A percentile compares a stretch with the other conserved stretches of the same genome.
These are phyloP conservation scores for Miscanthus lutarioriparius DNA, from an alignment of 176 grass and related monocot genomes.

Conservation along the genomic window DNA sequence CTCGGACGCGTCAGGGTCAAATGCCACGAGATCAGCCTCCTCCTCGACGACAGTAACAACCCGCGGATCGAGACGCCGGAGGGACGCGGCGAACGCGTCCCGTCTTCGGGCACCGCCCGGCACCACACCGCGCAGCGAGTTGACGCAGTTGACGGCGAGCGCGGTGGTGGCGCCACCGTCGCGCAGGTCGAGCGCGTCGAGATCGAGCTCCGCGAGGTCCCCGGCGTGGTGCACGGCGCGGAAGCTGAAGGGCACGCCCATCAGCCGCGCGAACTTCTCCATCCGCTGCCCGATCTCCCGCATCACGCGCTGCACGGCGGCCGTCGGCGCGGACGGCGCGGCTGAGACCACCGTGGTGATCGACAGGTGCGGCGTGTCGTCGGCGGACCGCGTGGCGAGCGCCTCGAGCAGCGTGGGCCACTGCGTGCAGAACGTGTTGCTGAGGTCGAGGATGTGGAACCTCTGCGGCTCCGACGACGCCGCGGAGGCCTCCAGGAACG, in stretches of 20 bases:
- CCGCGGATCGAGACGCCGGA: conserved; percentile 68
- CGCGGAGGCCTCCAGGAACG: conserved; percentile 77
- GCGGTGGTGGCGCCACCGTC: conserved; percentile 49
- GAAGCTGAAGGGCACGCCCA: conserved; percentile 97
- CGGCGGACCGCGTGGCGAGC: conserved; percentile 81
- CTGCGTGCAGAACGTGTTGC: conserved; percentile 99
- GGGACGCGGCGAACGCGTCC: conserved; percentile 51
- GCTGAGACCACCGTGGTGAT: conserved; percentile 82
- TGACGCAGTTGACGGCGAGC: conserved; percentile 86
- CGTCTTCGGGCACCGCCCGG: conserved; percentile 48
- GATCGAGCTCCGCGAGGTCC: conserved; percentile 80
- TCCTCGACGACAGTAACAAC: conserved; percentile 90
- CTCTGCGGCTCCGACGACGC: conserved; percentile 49
- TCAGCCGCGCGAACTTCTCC: conserved; percentile 97
- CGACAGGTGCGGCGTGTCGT: conserved; percentile 96
- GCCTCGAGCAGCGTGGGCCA: conserved; percentile 98
- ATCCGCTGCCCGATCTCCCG: conserved; percentile 92
- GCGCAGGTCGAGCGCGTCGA: conserved; percentile 68
- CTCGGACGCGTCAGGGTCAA: background rate
- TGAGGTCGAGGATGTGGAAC: conserved; percentile 97
- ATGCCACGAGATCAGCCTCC: conserved; percentile 78
- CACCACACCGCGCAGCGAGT: conserved; percentile 67
- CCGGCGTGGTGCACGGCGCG: conserved; percentile 75
- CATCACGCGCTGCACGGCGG: conserved; percentile 82
- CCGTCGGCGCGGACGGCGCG: conserved; percentile 54